Conservation (phyloP, 805 yeast species). For the Hanseniaspora pseudoguilliermondii region DNA sequence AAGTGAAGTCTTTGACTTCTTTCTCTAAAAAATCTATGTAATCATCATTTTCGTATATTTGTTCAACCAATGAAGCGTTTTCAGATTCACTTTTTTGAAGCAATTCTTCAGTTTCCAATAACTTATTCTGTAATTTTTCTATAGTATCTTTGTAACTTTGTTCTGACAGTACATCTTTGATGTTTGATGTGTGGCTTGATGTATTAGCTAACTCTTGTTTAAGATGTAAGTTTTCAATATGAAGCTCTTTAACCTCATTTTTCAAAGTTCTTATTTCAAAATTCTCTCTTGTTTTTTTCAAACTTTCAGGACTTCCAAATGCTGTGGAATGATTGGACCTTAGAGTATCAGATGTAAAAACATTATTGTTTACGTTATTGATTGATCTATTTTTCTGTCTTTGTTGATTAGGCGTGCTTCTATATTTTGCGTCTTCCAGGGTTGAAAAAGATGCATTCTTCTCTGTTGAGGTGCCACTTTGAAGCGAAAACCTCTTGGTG, state of each 20-base stretch:
- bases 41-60: neutral
- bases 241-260: neutral
- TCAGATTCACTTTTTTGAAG: neutral
- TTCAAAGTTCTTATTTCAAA: conserved; percentile 3
- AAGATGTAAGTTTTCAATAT: conserved; percentile 2
- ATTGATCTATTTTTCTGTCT: neutral
- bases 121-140: neutral
- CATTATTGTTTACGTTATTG: neutral
- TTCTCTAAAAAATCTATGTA: neutral
- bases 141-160: neutral
- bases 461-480: neutral
- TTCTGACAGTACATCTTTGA: neutral
- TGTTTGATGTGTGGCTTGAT: neutral
- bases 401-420: neutral
- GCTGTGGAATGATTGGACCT: neutral
- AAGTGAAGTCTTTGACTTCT: neutral
- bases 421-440: neutral
- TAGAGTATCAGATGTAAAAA: neutral
- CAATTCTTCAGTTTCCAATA: neutral
- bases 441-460: neutral
- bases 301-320: neutral
- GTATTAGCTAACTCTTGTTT: neutral
- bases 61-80: neutral
- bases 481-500: neutral
- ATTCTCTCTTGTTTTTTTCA: neutral